Conservation (phyloP, 306 rosid genomes). For the Vicia villosa region DNA sequence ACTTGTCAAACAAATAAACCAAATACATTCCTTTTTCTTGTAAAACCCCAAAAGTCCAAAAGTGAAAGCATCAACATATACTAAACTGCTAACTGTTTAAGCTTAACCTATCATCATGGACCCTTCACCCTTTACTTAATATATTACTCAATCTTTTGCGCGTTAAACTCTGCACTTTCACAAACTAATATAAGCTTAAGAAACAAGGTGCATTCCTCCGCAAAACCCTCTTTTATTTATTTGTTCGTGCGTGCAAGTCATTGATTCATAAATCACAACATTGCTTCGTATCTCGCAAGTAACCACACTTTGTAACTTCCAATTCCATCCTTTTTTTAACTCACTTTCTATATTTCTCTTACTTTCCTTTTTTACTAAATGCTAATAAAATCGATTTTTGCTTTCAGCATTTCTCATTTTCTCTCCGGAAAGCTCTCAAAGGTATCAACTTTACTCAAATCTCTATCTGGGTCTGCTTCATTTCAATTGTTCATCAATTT, state of each 20-base stretch:
- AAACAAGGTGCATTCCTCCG: not conserved
- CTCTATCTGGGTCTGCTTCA: constrained; percentile 36
- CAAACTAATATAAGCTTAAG: not conserved
- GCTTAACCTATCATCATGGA: not conserved
- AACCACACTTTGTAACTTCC: constrained; percentile 24
- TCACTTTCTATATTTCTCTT: not conserved
- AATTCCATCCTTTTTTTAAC: not conserved
- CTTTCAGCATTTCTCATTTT: constrained; percentile 24
- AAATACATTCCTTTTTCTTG: not conserved
- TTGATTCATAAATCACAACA: constrained; percentile 38
- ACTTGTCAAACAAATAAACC: not conserved
- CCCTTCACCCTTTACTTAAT: not conserved
- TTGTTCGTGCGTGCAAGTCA: constrained; percentile 75
- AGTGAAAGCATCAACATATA: not conserved
- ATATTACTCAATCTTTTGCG: not conserved
- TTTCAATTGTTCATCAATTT: constrained; percentile 30
- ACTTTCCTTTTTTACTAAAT: not conserved
- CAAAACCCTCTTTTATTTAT: not conserved
- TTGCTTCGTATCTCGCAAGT: constrained; percentile 19
- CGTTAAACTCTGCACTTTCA: not conserved
- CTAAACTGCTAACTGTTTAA: not conserved
- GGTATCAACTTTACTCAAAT: constrained; percentile 35
- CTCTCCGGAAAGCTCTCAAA: constrained; percentile 23
- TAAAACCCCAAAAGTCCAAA: not conserved
- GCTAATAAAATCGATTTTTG: constrained; percentile 17